Evolutionary conservation across 106 monocot genomes (phyloP), one percentile per base, ranked within the genome.

Genomic region (Posidonia australis): DNA sequence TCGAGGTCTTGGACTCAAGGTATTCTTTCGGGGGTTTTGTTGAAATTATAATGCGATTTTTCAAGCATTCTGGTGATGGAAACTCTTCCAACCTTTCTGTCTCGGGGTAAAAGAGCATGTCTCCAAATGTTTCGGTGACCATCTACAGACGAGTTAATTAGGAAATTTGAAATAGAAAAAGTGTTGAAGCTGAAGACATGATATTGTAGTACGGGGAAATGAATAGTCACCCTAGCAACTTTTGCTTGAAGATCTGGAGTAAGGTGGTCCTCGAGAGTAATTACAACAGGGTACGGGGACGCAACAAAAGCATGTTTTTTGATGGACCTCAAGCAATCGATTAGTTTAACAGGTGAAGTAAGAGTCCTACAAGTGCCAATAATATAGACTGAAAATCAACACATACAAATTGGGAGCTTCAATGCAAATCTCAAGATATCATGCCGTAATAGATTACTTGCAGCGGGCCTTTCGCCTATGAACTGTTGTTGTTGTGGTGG

Each of bases 201-300:
- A 42, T n/a, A 0, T 46, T 67, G 53, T 48, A 13, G 58, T 21
- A 42, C 19, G 46, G 20, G 42, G 19, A 43, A 60, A 45, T 54
- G 45, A 42, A 47, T 9, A 22, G 31, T 67, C 29, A 88, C 92
- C 82, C 67, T 28, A 60, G 92, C 88, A 26, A 79, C 82, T 83
- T 83, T 83, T 49, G 88, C 84, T 47, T 88, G 92, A 72, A 92
- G 92, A 70, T 79, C 65, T 41, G 88, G 74, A 58, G 80, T 78
- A 7, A 92, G 76, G 58, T 92, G 92, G 66, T 92, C 92, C 66
- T 92, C 92, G 19, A 92, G 67, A 52, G 92, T 92, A 19, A 92
- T 78, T 46, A 92, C 78, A 52, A 92, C 85, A 13, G 92, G 92
- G 65, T 88, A 92, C 16, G 69, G 68, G 65, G 92, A 92, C 54